Evolutionary conservation across 139 green algal species (phyloP), one percentile per base, ranked within the genome.

Genomic region (Choricystis sp.): DNA sequence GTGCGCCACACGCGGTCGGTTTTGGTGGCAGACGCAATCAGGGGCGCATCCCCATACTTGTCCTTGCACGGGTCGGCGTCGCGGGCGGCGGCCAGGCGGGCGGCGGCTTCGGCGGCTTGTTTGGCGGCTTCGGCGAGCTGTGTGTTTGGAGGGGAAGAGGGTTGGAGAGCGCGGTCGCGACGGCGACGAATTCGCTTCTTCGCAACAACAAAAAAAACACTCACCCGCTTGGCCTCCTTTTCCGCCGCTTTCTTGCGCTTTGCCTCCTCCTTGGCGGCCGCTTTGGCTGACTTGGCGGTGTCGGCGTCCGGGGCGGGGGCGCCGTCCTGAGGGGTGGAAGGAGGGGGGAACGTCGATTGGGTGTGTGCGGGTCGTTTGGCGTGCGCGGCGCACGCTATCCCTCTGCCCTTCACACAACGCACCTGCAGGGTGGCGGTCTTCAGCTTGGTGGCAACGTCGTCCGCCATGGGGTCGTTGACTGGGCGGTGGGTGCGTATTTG

Each of bases 31-130:
- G 84, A 94, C 72, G 96, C 87, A 9, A 98, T 79, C 62, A 92
- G 67, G 9, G 72, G 61, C 1, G 79, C 52, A 64, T 99, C 91
- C 31, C 93, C 93, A 63, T 97, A 99, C n/a, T 81, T 78, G 21
- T 84, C 73, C n/a, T 62, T 72, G 20, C 95, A 78, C 0, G 88
- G 89, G 74, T 99, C 93, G 49, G 85, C 77, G 3, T 80, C 70
- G 26, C 96, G 88, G 3, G 86, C 60, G 40, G 40, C 40, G 40
- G 40, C 40, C 40, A 21, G 9, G 40, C 9, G 9, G 9, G 9
- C 40, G 40, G 40, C 40, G 9, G 9, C 16, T 9, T 16, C 9
- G 40, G 40, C 40, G 9, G 40, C 40, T 9, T 9, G 9, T 9
- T 9, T 16, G 40, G 40, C 40, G 40, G 40, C 40, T 16, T 52